Base-by-base conservation (phyloP, 768 basidiomycete species). In the Russula earlei region DNA sequence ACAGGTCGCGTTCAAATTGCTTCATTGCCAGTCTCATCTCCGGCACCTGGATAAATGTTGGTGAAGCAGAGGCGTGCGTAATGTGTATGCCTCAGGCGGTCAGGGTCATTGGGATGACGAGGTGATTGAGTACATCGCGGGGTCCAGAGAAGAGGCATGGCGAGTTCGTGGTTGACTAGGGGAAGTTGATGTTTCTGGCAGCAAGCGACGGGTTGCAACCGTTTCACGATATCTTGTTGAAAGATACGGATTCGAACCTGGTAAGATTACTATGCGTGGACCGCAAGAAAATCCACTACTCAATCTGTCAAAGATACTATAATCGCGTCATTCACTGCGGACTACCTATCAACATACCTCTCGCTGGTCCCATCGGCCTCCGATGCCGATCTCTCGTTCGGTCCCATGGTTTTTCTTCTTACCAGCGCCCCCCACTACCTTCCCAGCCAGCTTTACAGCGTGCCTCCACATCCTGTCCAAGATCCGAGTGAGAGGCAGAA, bases 381-480 rank as follows among this genome's bases (percentile, higher is more conserved):
- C 49, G 89, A 91, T 61, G 83, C 84, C 7, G 83, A 91, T 44
- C 71, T 92, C 44, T 81, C 83, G 25, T 86, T 91, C 67, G 87
- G 87, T 50, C 83, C 86, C 7, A 87, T 87, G 78, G 90, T 92
- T 68, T 74, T 77, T 48, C 71, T 92, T 62, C 75, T 91, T 63
- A 78, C 85, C 15, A 83, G 88, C 2, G 85, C 87, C 36, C 79
- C 81, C 63, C 81, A 85, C 64, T 88, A n/a, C n/a, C n/a, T n/a
- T n/a, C n/a, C n/a, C n/a, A n/a, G n/a, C n/a, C n/a, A n/a, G n/a
- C n/a, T n/a, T n/a, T n/a, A n/a, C n/a, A n/a, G n/a, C n/a, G n/a
- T n/a, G n/a, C n/a, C n/a, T n/a, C n/a, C n/a, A n/a, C 90, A 92
- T 66, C 90, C 90, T 34, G 87, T 84, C 4, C 88, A 90, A 67